phyloP scores from a whole-genome alignment of 2,329 filamentous ascomycete genomes.

The Phyllosticta ampelicida region DNA sequence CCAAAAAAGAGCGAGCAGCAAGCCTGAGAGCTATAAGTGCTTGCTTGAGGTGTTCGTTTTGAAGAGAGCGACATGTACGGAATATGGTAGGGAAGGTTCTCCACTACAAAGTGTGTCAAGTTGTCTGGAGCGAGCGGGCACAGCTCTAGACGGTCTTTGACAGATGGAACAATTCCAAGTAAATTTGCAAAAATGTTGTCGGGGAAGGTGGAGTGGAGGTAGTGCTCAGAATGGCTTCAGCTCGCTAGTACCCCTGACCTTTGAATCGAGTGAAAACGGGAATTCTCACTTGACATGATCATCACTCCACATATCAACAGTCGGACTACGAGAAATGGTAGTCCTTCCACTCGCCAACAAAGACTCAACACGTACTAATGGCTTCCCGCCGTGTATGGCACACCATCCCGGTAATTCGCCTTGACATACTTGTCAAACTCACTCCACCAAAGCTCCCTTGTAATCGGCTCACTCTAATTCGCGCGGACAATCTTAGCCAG shows the following conservation, averaged over 20 bases:
- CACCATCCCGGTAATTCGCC: slow-evolving; percentile 32
- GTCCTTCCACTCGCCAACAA: background rate
- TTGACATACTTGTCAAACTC: slow-evolving; percentile 30
- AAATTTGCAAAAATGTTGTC: slow-evolving; percentile 37
- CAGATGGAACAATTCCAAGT: slow-evolving; percentile 30
- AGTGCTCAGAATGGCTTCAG: slow-evolving; percentile 28
- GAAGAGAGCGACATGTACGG: background rate
- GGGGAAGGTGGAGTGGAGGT: slow-evolving; percentile 36
- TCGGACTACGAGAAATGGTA: slow-evolving; percentile 16
- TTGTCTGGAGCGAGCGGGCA: slow-evolving; percentile 29
- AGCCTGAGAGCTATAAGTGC: slow-evolving; percentile 3
- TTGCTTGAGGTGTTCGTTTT: background rate
- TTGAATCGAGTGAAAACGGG: slow-evolving; percentile 9
- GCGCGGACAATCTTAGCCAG: slow-evolving; percentile 31
- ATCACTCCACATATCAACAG: slow-evolving; percentile 26
- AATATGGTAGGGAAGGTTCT: slow-evolving; percentile 36
- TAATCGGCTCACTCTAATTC: slow-evolving; percentile 21
- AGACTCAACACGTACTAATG: slow-evolving; percentile 20
- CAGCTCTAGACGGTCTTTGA: slow-evolving; percentile 29
- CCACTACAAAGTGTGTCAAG: slow-evolving; percentile 32
- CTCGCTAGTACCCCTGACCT: background rate
- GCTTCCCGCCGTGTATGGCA: slow-evolving; percentile 36
- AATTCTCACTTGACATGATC: slow-evolving; percentile 22
- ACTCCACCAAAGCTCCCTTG: slow-evolving; percentile 28
- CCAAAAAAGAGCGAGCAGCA: slow-evolving; percentile 32